Evolutionary conservation across 2,329 filamentous ascomycete species (phyloP), one percentile per base, ranked within the genome.

Genomic region (Exophiala sp.): DNA sequence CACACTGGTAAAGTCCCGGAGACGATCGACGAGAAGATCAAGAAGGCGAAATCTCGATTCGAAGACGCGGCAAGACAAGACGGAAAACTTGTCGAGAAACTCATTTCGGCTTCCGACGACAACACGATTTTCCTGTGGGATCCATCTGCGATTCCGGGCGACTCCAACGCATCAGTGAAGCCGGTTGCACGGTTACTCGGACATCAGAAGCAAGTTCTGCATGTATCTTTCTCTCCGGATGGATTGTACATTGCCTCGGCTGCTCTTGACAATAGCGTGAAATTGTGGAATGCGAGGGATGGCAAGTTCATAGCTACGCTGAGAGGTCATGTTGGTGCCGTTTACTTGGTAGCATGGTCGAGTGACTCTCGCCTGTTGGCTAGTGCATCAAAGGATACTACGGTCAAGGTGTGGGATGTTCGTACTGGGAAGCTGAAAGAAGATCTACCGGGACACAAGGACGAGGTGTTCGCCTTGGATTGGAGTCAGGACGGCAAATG

Each of bases 61-160:
- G 85, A 94, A 64, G 89, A 91, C 68, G 91, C 91, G 1, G 89
- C 90, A 4, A 88, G 79, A 2, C 79, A 91, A 24, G 83, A 86
- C 60, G 88, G 88, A 21, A 83, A 86, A 65, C 78, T 95, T 18
- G 84, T 88, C 1, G 94, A 99, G 74, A 83, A 89, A 24, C 74
- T 97, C 3, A 88, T 95, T 2, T 95, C 91, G 7, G 94, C 92
- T 2, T 92, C 87, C 62, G 94, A 97, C 67, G 94, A 99, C 70
- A 95, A 91, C 70, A 96, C 91, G 5, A 92, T 99, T 81, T 96
- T 91, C 68, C 80, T 99, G 6, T 99, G 92, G 92, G 89, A 95
- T 56, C 91, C 91, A 0, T 78, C 85, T 8, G 58, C 60, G 5
- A 58, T 64, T 12, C 46, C 57, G 34, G 42, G 49, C 5, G 58